Base-by-base conservation (phyloP, 306 rosid genomes). In the Cucumis cinereus region DNA sequence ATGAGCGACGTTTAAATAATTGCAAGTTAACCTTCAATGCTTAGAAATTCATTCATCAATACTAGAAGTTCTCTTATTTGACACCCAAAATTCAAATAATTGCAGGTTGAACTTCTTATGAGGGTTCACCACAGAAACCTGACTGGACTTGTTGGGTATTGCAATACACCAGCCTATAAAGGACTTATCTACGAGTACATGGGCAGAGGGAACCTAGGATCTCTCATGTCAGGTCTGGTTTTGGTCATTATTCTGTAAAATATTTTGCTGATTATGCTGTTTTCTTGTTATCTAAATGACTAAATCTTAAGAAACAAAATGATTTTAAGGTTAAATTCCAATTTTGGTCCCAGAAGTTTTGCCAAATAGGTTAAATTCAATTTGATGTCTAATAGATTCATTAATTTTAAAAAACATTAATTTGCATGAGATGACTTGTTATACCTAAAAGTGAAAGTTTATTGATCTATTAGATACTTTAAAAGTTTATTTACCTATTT, bases 101-200 rank as follows among this genome's bases (percentile, higher is more conserved):
- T 73, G 11, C 82, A 87, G 91, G 87, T 88, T 49, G 84, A 88
- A 69, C 58, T 84, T 74, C 83, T 83, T 76, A 81, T 83, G 53
- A 58, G 79, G 64, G 89, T 81, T 73, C 91, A 85, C 72, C 87
- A 88, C 74, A 83, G 85, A 80, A 77, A 75, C 89, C 82, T 88
- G 85, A 88, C 81, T 56, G 13, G 63, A 64, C 86, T 88, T 4
- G 78, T 85, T 36, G 91, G 91, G 23, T 88, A 80, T 45, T 88
- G 91, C 79, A 79, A 85, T 35, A 86, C 85, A 83, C 83, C 82
- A 59, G 64, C 80, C 66, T 64, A 85, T 45, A 63, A 77, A 79
- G 87, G 86, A 60, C 91, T 88, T 62, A 88, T 85, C 85, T 88
- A 83, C 63, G 91, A 88, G 66, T 85, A 83, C 57, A 83, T 88